These are phyloP conservation scores for Podospora tetraspora DNA, from an alignment of 495 filamentous ascomycete species.

Conservation along the genomic window DNA sequence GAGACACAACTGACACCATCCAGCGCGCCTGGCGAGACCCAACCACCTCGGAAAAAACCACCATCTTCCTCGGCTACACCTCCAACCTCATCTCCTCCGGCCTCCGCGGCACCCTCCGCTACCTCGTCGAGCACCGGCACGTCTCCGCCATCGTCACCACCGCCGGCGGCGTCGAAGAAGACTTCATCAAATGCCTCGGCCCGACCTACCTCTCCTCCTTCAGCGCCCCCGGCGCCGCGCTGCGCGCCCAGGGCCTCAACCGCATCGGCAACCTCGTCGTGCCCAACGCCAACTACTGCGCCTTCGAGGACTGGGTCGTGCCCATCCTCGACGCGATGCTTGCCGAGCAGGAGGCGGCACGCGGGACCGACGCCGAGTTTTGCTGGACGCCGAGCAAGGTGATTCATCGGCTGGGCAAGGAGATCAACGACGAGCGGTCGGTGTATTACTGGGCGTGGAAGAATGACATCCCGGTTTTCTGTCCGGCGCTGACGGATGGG, in stretches of 20 bases:
- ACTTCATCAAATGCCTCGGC: slow-evolving; percentile 94
- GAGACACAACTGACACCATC: slow-evolving; percentile 6
- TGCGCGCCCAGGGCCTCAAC: slow-evolving; percentile 81
- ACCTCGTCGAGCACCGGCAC: slow-evolving; percentile 84
- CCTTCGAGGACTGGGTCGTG: slow-evolving; percentile 94
- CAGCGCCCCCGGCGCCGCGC: slow-evolving; percentile 61
- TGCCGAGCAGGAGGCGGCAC: slow-evolving; percentile 78
- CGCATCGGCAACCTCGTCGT: slow-evolving; percentile 96
- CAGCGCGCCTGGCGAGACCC: slow-evolving; percentile 72
- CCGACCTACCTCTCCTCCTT: slow-evolving; percentile 91
- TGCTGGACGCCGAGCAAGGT: slow-evolving; percentile 89
- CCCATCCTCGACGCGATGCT: slow-evolving; percentile 89
- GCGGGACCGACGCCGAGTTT: slow-evolving; percentile 61
- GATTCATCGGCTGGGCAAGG: slow-evolving; percentile 77
- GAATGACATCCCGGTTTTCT: slow-evolving; percentile 94
- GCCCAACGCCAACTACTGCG: slow-evolving; percentile 93
- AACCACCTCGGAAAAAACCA: slow-evolving; percentile 66
- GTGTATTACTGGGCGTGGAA: slow-evolving; percentile 93
- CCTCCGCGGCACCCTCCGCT: slow-evolving; percentile 83
- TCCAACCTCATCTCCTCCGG: slow-evolving; percentile 96
- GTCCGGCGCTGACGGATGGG: slow-evolving; percentile 90
- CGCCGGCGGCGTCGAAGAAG: slow-evolving; percentile 95
- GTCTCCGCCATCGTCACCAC: slow-evolving; percentile 91
- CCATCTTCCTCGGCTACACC: slow-evolving; percentile 95
- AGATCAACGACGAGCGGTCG: slow-evolving; percentile 83